Base-by-base conservation (phyloP, 2,329 filamentous ascomycete species). In the Ophiocordyceps camponoti-saundersi region DNA sequence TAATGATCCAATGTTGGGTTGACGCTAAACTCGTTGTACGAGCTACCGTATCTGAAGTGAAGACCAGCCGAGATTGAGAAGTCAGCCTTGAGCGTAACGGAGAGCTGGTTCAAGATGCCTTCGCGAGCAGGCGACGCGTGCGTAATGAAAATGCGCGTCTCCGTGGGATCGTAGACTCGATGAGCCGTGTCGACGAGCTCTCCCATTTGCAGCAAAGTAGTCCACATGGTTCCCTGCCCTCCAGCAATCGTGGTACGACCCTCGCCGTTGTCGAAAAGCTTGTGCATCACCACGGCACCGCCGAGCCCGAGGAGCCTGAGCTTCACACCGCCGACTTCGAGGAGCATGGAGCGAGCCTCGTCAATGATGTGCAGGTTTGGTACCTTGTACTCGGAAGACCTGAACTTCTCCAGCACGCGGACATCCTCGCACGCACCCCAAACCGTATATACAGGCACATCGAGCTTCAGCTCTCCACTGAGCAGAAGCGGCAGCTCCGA, bases 351-450 rank as follows among this genome's bases (percentile, higher is more conserved):
- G 63, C 90, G 90, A 46, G 92, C 89, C 71, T 98, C 92, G 55
- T 98, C 92, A 57, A 98, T 95, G 60, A 98, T 95, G 71, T 95
- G 88, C 54, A 98, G 78, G 63, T 98, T 98, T 57, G 82, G 81
- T 40, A 98, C 85, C 70, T 95, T 96, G 71, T 98, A 98, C 68
- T 98, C 92, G 54, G 86, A 86, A 13, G 92, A 95, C 52, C 92
- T 79, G 67, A 98, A 94, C 70, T 95, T 95, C 67, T 98, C 92
- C 58, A 98, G 67, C 26, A 98, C 92, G 48, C 92, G 82, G 20
- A 98, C 92, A 73, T 98, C 92, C 67, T 98, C 92, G 61, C 92
- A 98, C 44, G 92, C 92, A 61, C 92, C 92, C 92, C 92, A 98
- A 36, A 98, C 92, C 40, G 92, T 98, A 69, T 95, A 96, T 48